Evolutionary conservation across 78 protist species (phyloP), one percentile per base, ranked within the genome.

Genomic region (Pelomyxa schiedti): DNA sequence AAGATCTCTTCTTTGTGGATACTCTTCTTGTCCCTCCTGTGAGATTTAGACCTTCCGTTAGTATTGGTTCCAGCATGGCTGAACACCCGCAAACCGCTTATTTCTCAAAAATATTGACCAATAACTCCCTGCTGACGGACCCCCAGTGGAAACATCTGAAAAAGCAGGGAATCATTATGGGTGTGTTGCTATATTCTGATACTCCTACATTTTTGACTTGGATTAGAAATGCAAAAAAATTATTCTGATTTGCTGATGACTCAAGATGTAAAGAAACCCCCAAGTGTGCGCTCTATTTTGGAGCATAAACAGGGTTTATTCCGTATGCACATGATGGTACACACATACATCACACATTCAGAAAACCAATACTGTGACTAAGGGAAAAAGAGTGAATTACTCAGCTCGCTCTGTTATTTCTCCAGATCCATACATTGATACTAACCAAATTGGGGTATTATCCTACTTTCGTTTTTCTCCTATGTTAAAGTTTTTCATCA

Each of bases 331-430:
- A 95, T 98, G 97, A 98, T 98, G 99, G n/a, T n/a, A n/a, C n/a
- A n/a, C n/a, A n/a, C n/a, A n/a, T n/a, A n/a, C n/a, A n/a, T n/a
- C n/a, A n/a, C n/a, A n/a, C n/a, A n/a, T n/a, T n/a, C n/a, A n/a
- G n/a, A n/a, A n/a, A n/a, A n/a, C n/a, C n/a, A n/a, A n/a, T n/a
- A n/a, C n/a, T n/a, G n/a, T n/a, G n/a, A n/a, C n/a, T n/a, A n/a
- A n/a, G n/a, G 99, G 99, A 70, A 97, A 97, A 86, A 92, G 99
- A 3, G 99, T 96, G 69, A 98, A 98, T 91, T 95, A 75, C 28
- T 94, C 99, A 1, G 96, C 95, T 5, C 90, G 99, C 30, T 58
- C 89, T 0, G 99, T 98, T 77, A 98, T 98, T 64, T 92, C 97
- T 1, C 99, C 99, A 6, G 99, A 98, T 74, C 91, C 88, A 6